Evolutionary conservation across 106 monocot species (phyloP), one percentile per base, ranked within the genome.

Genomic region (Dendrobium officinale): DNA sequence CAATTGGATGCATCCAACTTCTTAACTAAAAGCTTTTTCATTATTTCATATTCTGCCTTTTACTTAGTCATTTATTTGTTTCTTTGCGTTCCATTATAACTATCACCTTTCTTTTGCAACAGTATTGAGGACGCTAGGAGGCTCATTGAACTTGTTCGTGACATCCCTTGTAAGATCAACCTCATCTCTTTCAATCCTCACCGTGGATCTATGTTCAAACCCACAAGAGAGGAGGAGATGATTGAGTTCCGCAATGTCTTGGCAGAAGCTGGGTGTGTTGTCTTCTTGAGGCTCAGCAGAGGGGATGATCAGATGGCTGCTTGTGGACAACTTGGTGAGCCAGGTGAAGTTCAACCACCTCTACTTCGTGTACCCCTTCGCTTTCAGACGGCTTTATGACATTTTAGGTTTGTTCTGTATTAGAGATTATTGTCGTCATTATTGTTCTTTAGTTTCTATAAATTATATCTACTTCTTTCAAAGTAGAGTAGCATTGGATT

Each of bases 251-350:
- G 94, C 19, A 94, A 97, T 77, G 40, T 86, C 61, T 85, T 97
- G 48, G 87, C 88, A 15, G 86, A 85, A 68, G 88, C 83, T 41
- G 94, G 97, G 2, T 84, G 85, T 59, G 85, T 91, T 31, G 97
- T 92, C 42, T 82, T 97, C 51, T 27, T 97, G 55, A 79, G 97
- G 76, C 88, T 79, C 4, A 97, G 97, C 84, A 85, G 94, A 89
- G 97, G 97, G 41, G 92, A 97, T 81, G 97, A 94, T 86, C 87
- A 85, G 75, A 97, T 97, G 97, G 97, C 97, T 67, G 97, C 97
- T 17, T 94, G 97, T 78, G 97, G 97, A 10, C 97, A 97, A 80
- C 94, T 97, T 20, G 97, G 97, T 26, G 81, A 91, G 59, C 97
- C 88, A 80, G 94, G 90, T 9, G 88, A 92, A 15, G 55, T 79